phyloP scores from a whole-genome alignment of 225 moss, liverwort and hornwort species.

The Asterella californica region DNA sequence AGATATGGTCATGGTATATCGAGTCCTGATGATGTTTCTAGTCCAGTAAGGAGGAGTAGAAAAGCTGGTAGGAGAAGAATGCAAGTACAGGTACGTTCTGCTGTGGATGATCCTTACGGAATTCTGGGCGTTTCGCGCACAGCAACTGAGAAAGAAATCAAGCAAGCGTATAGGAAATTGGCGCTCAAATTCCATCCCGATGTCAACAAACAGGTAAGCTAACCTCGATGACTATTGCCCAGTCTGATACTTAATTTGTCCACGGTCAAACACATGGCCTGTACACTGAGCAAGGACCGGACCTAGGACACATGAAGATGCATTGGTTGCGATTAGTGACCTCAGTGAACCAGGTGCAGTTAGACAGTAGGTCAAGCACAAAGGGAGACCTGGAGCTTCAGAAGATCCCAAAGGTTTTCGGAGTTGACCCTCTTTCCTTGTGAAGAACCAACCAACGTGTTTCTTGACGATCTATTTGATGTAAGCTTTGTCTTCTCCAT shows the following conservation, averaged over 20 bases:
- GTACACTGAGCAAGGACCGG: background rate
- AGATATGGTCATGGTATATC: background rate
- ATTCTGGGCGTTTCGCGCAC: conserved; percentile 37
- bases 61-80: background rate
- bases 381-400: no score
- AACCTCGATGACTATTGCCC: background rate
- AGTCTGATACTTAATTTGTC: background rate
- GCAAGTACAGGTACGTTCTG: conserved; percentile 12
- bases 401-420: no score
- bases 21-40: conserved; percentile 9
- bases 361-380: background rate
- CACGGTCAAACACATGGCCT: background rate
- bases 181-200: conserved; percentile 54
- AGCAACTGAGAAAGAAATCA: conserved; percentile 51
- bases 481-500: no score
- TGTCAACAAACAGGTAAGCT: conserved; percentile 46
- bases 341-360: background rate
- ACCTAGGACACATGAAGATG: background rate
- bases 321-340: background rate
- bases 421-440: no score
- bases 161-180: conserved; percentile 50
- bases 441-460: no score
- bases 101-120: conserved; percentile 39
- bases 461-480: no score
- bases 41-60: conserved; percentile 7